Base-by-base conservation (phyloP, 1,139 yeast species). In the Debaryomyces psychrophilus region DNA sequence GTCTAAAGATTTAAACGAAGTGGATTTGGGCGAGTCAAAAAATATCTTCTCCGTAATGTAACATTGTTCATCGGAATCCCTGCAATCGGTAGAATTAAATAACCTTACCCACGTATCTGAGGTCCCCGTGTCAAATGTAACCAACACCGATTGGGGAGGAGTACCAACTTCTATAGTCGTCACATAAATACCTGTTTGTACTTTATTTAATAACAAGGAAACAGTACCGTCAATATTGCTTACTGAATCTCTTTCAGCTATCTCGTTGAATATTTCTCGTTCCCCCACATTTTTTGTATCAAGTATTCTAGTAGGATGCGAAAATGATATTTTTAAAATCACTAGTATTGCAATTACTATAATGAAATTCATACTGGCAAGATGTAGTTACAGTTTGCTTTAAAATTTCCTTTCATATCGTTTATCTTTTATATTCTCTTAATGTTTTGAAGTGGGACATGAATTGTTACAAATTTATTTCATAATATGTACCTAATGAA, bases 21-120 rank as follows among this genome's bases (percentile, higher is more conserved):
- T 27, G 9, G 49, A 46, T 14, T 12, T 17, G 14, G 31, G 27
- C 1, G 27, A 11, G 25, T 39, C 31, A 25, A 43, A 39, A 29
- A 33, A 46, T 4, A 33, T 31, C 23, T 36, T 26, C 12, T 36
- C 44, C 2, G 38, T 17, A 11, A 34, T 26, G 20, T 33, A 22
- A 23, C 47, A 44, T 37, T 20, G 20, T n/a, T 41, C 33, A 11
- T 38, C 41, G 34, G 40, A 31, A 9, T 17, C 7, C 22, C 33
- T 25, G 20, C 49, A 46, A 18, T 36, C 46, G 4, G 33, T 36
- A 20, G 46, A 40, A 15, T 39, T 31, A 15, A 45, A 25, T 22
- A 43, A 35, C 37, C 46, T 25, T n/a, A 47, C 33, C 50, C 50
- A 47, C n/a, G 50, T 35, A 44, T 47, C 50, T 23, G 50, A 47